Evolutionary conservation across 2,329 filamentous ascomycete species (phyloP), one percentile per base, ranked within the genome.

Genomic region (Alternaria burnsii): DNA sequence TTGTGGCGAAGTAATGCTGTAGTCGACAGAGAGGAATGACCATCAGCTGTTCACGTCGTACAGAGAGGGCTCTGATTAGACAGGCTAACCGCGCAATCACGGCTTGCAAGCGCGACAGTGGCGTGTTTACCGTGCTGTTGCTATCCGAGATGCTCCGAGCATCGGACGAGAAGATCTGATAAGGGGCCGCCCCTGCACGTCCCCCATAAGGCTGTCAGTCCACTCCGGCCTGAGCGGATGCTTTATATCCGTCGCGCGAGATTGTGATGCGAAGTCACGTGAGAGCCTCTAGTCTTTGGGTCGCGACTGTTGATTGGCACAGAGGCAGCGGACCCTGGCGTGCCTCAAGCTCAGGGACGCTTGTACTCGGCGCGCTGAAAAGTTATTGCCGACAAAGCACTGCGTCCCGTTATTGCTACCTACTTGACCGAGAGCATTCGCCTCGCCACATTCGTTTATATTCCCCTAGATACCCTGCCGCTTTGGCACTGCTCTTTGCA

Each of bases 1-100:
- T 90, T 73, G 86, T 90, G 58, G 74, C 75, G 8, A 78, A 75
- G 56, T 77, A 57, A 46, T 40, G 18, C 30, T 36, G 46, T 50
- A 24, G 14, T 26, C 6, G 36, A 41, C 5, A 28, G 14, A 28
- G 14, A 32, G 20, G 52, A 30, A 43, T 46, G 52, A 38, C 28
- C 20, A 54, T 24, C 52, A 54, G 28, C 41, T 24, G 51, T 32
- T 32, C 26, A 42, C 51, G 26, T 5, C 51, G 24, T 30, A 22
- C n/a, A 20, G 43, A 40, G 11, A 47, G 14, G 42, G 32, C 38
- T 48, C 28, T 48, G 44, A 20, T 32, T 30, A 22, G 44, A 48
- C 11, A 11, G 28, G 11, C 43, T 18, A 16, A 38, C 34, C 30
- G 34, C 38, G 36, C 56, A 54, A 47, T 30, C 43, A 38, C 36